Base-by-base conservation (phyloP, 1,284 basidiomycete species). In the Sanghuangporus baumii region DNA sequence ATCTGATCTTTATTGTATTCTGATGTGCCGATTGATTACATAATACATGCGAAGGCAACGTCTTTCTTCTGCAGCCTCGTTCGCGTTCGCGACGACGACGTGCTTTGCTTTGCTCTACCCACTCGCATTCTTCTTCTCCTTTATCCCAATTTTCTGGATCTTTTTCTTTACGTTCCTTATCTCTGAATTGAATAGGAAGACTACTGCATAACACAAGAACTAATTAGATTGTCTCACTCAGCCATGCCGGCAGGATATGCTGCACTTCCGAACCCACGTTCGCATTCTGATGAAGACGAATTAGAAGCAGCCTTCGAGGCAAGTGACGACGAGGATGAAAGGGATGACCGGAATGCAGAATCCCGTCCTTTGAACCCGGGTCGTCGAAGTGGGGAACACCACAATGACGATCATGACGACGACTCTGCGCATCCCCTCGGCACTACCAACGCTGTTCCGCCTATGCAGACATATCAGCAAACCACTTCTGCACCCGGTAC, bases 231-330 rank as follows among this genome's bases (percentile, higher is more conserved):
- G 51, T 52, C 31, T 54, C 52, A 54, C 31, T 43, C 40, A 23
- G 48, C 16, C 46, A 89, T 89, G 88, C 79, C 86, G 67, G 79
- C 78, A 67, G 81, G 82, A 68, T 91, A 91, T 80, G 84, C 85
- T 4, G 84, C 89, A 59, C 75, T 91, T 43, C 86, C 87, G 36
- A 87, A 82, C 52, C 78, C 82, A 9, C 77, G 77, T 67, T 75
- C 79, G 16, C 81, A 83, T 69, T 75, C 78, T 59, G 78, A 59
- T 20, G 77, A 82, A 61, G 74, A 79, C 60, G 88, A 90, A 76
- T 81, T 91, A 79, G 86, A 91, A 70, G 88, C 87, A 52, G 88
- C 89, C 2, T 91, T 91, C 67, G 86, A 88, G 70, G 86, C 88
- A 67, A 81, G 82, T 8, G 88, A 89, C 65, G 86, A 86, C 67